Evolutionary conservation across 2,329 filamentous ascomycete genomes (phyloP).

Genomic region (Penicillium griseofulvum): DNA sequence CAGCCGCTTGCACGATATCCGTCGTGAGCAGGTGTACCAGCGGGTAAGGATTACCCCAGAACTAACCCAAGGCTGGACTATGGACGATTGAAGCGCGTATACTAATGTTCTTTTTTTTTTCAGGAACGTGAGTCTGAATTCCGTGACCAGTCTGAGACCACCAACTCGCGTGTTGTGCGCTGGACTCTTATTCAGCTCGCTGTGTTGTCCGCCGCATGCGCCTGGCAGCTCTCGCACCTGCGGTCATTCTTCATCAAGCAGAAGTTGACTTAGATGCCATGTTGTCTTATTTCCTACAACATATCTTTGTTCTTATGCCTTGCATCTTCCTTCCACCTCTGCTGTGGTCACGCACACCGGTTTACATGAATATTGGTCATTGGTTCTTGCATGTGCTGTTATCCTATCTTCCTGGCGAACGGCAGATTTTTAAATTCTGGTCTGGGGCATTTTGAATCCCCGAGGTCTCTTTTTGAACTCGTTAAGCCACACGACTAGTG

Average conservation of each 20-base stretch:
- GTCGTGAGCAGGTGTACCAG: constrained; percentile 94
- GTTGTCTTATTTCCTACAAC: constrained; percentile 14
- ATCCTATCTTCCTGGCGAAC: not conserved
- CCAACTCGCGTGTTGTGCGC: constrained; percentile 85
- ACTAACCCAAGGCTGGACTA: not conserved
- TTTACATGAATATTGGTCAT: constrained; percentile 16
- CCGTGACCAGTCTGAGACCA: constrained; percentile 92
- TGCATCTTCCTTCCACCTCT: constrained; percentile 21
- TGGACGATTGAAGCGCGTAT: not conserved
- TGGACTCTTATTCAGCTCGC: constrained; percentile 91
- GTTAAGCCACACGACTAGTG: not conserved
- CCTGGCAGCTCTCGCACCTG: constrained; percentile 95
- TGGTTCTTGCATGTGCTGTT: constrained; percentile 8
- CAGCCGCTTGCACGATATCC: constrained; percentile 78
- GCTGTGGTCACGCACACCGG: constrained; percentile 8
- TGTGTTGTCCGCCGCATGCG: constrained; percentile 81
- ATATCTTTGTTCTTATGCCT: constrained; percentile 12
- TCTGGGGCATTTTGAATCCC: not conserved
- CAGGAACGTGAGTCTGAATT: constrained; percentile 97
- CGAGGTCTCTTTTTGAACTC: not conserved
- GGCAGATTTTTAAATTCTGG: not conserved
- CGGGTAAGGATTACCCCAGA: constrained; percentile 57
- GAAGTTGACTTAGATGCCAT: constrained; percentile 74
- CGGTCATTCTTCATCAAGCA: constrained; percentile 99
- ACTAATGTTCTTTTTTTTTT: not conserved